Evolutionary conservation across 768 basidiomycete species (phyloP), one percentile per base, ranked within the genome.

Genomic region (Podaxis carcinomalis): DNA sequence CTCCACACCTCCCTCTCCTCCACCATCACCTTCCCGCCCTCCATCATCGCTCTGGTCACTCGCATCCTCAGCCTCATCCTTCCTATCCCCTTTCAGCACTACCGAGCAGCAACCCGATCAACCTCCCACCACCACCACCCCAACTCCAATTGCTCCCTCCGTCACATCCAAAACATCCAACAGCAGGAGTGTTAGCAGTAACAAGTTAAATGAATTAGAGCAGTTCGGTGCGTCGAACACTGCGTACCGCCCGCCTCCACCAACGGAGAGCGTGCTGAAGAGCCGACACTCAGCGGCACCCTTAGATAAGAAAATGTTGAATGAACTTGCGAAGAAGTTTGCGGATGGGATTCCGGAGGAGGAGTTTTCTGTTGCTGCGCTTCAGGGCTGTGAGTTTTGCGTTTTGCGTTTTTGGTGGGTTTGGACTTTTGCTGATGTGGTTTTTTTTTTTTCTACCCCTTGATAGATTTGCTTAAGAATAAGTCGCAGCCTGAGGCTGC

Each of bases 291-390:
- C 82, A 10, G 84, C 85, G 46, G 82, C 83, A 63, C 86, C 89
- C 9, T 77, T 93, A 62, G 85, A 87, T 68, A 83, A 80, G 57
- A 76, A 75, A 66, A 86, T 83, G 61, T 78, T 93, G 25, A 85
- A 83, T 27, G 67, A 73, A n/a, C 78, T 95, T 14, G 92, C 92
- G 9, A 85, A 89, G 76, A 68, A 78, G 61, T 95, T 95, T 68
- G 90, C 92, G 3, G 89, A 91, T 63, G 77, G 84, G 23, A 85
- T 95, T 21, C 92, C 94, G 0, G 89, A 93, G 39, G 87, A 89
- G 42, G 89, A 91, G 75, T 92, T 95, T 69, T 91, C 90, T 68
- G 90, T 95, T 57, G 93, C 94, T 19, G 89, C 92, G 59, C 77
- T 97, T 57, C 93, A 95, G 75, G 93, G 92, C 72, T 94, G 90